These are phyloP conservation scores for Pseudocercospora fuligena DNA, from an alignment of 2,329 filamentous ascomycete species.

Conservation along the genomic window DNA sequence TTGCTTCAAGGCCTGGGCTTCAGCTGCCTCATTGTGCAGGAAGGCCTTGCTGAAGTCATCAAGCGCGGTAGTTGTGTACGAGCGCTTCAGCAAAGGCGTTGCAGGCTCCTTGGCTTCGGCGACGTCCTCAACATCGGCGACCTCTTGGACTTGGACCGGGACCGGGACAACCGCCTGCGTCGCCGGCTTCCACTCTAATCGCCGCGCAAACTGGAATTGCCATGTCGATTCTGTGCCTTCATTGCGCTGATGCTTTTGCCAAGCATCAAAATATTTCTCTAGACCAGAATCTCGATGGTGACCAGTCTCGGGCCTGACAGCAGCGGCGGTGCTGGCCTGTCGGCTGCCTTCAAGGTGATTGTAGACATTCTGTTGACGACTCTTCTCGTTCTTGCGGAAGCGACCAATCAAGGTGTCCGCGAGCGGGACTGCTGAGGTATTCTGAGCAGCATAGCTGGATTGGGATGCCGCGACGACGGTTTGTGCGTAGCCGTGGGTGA, in stretches of 20 bases:
- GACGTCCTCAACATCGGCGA: conserved; percentile 44
- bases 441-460: conserved; percentile 74
- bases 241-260: conserved; percentile 75
- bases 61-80: conserved; percentile 60
- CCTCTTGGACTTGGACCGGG: conserved; percentile 44
- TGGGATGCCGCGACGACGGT: conserved; percentile 95
- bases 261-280: conserved; percentile 89
- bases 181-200: conserved; percentile 82
- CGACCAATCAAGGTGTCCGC: conserved; percentile 55
- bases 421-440: conserved; percentile 61
- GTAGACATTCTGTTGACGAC: conserved; percentile 37
- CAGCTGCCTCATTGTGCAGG: conserved; percentile 52
- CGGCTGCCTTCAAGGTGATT: conserved; percentile 41
- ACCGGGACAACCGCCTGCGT: conserved; percentile 43
- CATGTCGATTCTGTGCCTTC: conserved; percentile 73
- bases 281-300: conserved; percentile 59
- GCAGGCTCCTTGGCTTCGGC: conserved; percentile 37
- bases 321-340: conserved; percentile 40
- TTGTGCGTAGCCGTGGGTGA: conserved; percentile 97
- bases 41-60: conserved; percentile 64
- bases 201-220: conserved; percentile 88
- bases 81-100: conserved; percentile 49
- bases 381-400: conserved; percentile 48
- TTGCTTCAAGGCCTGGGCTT: conserved; percentile 69
- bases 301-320: conserved; percentile 37